Evolutionary conservation across 2,329 filamentous ascomycete species (phyloP).

Genomic region (Aspergillus intermedius): DNA sequence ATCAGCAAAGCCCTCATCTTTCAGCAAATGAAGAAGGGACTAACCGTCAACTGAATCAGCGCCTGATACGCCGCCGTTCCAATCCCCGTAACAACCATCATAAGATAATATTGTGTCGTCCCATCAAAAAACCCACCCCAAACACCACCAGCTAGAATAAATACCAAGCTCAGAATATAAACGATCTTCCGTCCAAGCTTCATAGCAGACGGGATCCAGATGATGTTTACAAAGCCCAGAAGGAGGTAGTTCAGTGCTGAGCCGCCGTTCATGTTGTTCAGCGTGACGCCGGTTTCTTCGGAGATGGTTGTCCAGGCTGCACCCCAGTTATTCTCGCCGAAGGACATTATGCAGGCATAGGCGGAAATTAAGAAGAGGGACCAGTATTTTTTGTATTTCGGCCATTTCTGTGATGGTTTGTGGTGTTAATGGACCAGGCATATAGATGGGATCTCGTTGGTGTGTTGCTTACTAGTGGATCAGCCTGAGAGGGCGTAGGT

Average conservation of each 20-base stretch:
- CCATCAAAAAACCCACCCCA: slow-evolving; percentile 25
- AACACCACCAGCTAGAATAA: slow-evolving; percentile 24
- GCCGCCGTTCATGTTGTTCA: slow-evolving; percentile 38
- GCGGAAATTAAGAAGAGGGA: slow-evolving; percentile 34
- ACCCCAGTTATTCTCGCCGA: slow-evolving; percentile 37
- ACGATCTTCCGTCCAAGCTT: slow-evolving; percentile 30
- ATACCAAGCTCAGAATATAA: slow-evolving; percentile 28
- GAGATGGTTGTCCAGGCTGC: slow-evolving; percentile 39
- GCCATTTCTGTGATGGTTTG: slow-evolving; percentile 23
- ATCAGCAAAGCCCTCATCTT: slow-evolving; percentile 1
- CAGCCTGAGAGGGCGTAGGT: slow-evolving; percentile 23
- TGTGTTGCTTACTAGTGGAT: slow-evolving; percentile 19
- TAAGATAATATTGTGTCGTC: slow-evolving; percentile 25
- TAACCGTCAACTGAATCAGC: slow-evolving; percentile 33
- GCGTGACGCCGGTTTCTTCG: slow-evolving; percentile 30
- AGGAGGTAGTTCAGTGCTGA: slow-evolving; percentile 38
- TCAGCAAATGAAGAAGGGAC: not conserved
- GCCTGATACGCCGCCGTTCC: slow-evolving; percentile 34
- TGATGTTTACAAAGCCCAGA: slow-evolving; percentile 37
- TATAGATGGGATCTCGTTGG: not conserved
- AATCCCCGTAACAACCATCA: slow-evolving; percentile 25
- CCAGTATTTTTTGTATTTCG: slow-evolving; percentile 33
- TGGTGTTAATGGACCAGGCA: not conserved
- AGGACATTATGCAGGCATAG: slow-evolving; percentile 38
- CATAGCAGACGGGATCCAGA: slow-evolving; percentile 31